phyloP scores from a whole-genome alignment of 1,284 basidiomycete species.

The Malassezia yamatoensis region DNA sequence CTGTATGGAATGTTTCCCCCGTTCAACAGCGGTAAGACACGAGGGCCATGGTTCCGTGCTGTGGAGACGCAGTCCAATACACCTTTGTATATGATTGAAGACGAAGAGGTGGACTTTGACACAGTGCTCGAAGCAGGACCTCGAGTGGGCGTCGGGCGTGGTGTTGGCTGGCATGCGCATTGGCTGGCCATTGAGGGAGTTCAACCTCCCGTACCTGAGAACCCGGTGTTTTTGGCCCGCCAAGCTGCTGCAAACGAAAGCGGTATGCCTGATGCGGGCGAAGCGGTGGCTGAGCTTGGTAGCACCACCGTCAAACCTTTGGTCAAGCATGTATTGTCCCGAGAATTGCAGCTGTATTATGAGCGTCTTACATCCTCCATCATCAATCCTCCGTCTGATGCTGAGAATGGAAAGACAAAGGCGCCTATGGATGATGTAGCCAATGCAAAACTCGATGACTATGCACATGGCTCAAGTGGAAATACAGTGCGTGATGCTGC shows the following conservation, averaged over 20 bases:
- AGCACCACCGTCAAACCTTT: constrained; percentile 39
- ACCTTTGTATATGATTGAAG: constrained; percentile 74
- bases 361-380: constrained; percentile 66
- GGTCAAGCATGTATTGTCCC: constrained; percentile 83
- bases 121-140: constrained; percentile 33
- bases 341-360: constrained; percentile 91
- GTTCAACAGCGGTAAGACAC: constrained; percentile 12
- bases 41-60: constrained; percentile 42
- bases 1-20: constrained; percentile 24
- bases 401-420: constrained; percentile 17
- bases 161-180: constrained; percentile 53
- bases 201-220: constrained; percentile 90
- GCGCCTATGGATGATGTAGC: constrained; percentile 13
- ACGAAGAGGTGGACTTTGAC: constrained; percentile 95
- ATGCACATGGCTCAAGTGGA: constrained; percentile 28
- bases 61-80: constrained; percentile 47
- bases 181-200: constrained; percentile 98
- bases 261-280: constrained; percentile 17
- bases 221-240: constrained; percentile 58
- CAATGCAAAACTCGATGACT: constrained; percentile 19
- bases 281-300: constrained; percentile 13
- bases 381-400: constrained; percentile 32
- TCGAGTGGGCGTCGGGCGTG: constrained; percentile 33
- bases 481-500: constrained; percentile 59
- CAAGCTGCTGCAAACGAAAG: constrained; percentile 20